These are phyloP conservation scores for Wickerhamomyces canadensis DNA, from an alignment of 805 yeast species.

Conservation along the genomic window DNA sequence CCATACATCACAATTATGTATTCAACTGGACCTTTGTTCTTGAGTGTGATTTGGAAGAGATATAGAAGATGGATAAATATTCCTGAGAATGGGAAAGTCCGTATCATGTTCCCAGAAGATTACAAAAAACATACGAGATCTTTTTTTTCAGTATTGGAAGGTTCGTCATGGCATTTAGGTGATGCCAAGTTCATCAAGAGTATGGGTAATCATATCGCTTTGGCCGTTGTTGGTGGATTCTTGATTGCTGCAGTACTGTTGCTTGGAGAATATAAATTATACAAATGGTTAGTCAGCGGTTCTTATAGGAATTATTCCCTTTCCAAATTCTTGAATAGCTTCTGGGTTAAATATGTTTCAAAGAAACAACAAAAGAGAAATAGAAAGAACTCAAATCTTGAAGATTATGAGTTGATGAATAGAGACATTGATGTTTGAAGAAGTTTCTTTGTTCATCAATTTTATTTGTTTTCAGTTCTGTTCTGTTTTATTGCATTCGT, in stretches of 20 bases:
- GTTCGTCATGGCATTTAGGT: conserved; percentile 89
- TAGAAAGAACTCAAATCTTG: conserved; percentile 23
- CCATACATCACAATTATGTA: conserved; percentile 92
- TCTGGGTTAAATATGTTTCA: conserved; percentile 15
- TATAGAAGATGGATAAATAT: conserved; percentile 72
- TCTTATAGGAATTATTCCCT: conserved; percentile 17
- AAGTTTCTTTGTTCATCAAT: conserved; percentile 1
- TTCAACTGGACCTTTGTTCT: conserved; percentile 86
- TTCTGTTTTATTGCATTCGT: too few relatives aligned
- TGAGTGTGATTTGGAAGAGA: conserved; percentile 83
- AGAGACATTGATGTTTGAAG: conserved; percentile 3
- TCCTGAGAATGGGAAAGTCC: conserved; percentile 57
- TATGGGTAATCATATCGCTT: conserved; percentile 66
- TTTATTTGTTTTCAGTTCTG: too few relatives aligned
- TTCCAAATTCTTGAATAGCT: conserved; percentile 1
- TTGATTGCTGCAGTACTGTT: conserved; percentile 43
- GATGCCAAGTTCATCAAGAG: conserved; percentile 78
- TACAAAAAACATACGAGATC: conserved; percentile 57
- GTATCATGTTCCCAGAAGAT: conserved; percentile 68
- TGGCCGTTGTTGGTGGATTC: conserved; percentile 70
- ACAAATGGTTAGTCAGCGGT: conserved; percentile 33
- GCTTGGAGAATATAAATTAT: conserved; percentile 42
- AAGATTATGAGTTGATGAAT: conserved; percentile 13
- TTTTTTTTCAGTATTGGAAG: conserved; percentile 70
- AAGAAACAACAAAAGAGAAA: conserved; percentile 18